These are phyloP conservation scores for Mychonastes homosphaera DNA, from an alignment of 139 green algal species.

Conservation along the genomic window DNA sequence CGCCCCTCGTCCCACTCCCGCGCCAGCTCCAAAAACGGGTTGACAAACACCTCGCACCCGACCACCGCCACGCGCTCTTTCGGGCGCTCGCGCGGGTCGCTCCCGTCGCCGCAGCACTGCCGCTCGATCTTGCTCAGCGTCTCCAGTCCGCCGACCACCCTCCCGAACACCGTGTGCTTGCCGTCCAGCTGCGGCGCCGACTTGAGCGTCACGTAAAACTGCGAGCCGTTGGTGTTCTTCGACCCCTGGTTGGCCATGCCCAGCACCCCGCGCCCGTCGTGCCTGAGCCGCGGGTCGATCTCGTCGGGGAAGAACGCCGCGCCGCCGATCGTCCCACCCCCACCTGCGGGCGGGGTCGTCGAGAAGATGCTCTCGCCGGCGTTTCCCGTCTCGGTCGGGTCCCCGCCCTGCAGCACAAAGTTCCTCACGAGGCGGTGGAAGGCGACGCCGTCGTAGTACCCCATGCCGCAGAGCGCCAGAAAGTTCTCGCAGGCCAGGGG, in stretches of 20 bases:
- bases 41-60: too few relatives aligned
- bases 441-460: conserved; percentile 79
- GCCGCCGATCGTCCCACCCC: too few relatives aligned
- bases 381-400: conserved; percentile 86
- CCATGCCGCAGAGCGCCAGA: conserved; percentile 65
- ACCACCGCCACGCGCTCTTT: too few relatives aligned
- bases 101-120: too few relatives aligned
- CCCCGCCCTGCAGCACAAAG: conserved; percentile 92
- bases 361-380: conserved; percentile 90
- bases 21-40: too few relatives aligned
- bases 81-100: too few relatives aligned
- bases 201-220: conserved; percentile 75
- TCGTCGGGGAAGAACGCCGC: conserved; percentile 81
- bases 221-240: conserved; percentile 59
- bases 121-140: conserved; percentile 78
- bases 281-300: conserved; percentile 49
- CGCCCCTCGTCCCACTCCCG: too few relatives aligned
- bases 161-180: conserved; percentile 70
- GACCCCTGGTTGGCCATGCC: conserved; percentile 89
- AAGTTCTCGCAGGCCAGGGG: conserved; percentile 95
- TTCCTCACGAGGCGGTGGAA: conserved; percentile 93
- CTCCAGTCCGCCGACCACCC: conserved; percentile 73
- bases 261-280: conserved; percentile 73
- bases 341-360: too few relatives aligned
- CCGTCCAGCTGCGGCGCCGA: conserved; percentile 75